Evolutionary conservation across 2,329 filamentous ascomycete species (phyloP).

Genomic region (Fusarium verticillioides): DNA sequence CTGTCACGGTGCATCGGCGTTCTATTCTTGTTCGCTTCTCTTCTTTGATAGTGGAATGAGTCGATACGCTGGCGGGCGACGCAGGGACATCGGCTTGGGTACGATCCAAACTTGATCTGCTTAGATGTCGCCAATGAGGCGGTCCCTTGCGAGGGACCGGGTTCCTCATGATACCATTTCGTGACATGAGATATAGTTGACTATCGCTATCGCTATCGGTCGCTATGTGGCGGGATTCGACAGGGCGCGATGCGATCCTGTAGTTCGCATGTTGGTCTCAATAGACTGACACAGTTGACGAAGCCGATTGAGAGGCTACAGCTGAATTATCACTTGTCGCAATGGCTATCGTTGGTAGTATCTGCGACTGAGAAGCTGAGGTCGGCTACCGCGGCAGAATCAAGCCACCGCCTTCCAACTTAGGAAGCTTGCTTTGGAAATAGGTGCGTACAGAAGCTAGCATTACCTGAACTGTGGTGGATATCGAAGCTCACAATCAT

Average conservation of each 20-base stretch:
- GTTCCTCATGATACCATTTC: conserved; percentile 44
- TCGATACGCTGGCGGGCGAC: conserved; percentile 62
- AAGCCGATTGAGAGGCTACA: conserved; percentile 14
- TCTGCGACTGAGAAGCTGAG: conserved; percentile 30
- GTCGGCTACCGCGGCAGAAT: conserved; percentile 45
- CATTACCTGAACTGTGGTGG: background rate
- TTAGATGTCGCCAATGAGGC: conserved; percentile 64
- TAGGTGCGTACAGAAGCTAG: background rate
- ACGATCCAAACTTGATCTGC: conserved; percentile 59
- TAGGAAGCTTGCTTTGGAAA: conserved; percentile 1
- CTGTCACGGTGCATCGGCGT: conserved; percentile 63
- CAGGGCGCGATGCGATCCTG: conserved; percentile 26
- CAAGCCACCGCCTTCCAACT: conserved; percentile 44
- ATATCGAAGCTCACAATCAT: too few species aligned
- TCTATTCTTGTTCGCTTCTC: conserved; percentile 52
- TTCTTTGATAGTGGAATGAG: conserved; percentile 59
- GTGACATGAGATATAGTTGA: conserved; percentile 42
- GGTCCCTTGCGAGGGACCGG: conserved; percentile 56
- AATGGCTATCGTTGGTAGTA: conserved; percentile 15
- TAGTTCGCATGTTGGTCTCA: conserved; percentile 39
- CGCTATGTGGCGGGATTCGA: conserved; percentile 34
- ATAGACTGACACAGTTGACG: conserved; percentile 18
- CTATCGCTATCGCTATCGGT: conserved; percentile 23
- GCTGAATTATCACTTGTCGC: conserved; percentile 15
- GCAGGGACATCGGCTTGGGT: conserved; percentile 52